Percentiles rank a stretch among this genome's conserved stretches.
These are phyloP conservation scores for Colletotrichum aenigma DNA, from an alignment of 2,329 filamentous ascomycete genomes.

Conservation along the genomic window DNA sequence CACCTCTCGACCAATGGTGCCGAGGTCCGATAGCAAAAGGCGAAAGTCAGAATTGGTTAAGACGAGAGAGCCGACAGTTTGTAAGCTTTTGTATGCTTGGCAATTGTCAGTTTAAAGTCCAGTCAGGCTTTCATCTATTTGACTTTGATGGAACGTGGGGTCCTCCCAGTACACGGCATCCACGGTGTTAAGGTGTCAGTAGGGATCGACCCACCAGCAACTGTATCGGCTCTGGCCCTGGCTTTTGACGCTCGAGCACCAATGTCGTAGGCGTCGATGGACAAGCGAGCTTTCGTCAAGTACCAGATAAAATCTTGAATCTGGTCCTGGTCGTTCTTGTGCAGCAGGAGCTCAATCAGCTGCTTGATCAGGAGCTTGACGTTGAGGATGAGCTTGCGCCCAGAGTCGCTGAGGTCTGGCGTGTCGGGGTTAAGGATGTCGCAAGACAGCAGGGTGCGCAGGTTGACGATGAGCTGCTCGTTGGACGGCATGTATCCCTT, in stretches of 20 bases:
- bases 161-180: not conserved
- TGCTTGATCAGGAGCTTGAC: constrained; percentile 76
- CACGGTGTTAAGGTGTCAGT: not conserved
- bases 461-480: constrained; percentile 79
- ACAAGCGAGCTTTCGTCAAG: constrained; percentile 73
- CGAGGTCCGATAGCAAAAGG: constrained; percentile 81
- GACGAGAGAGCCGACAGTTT: constrained; percentile 82
- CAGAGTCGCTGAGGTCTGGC: constrained; percentile 77
- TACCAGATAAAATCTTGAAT: constrained; percentile 94
- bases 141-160: not conserved
- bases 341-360: constrained; percentile 78
- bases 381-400: constrained; percentile 74
- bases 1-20: constrained; percentile 79
- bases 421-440: constrained; percentile 78
- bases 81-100: constrained; percentile 78
- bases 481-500: constrained; percentile 93
- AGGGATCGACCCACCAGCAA: constrained; percentile 60
- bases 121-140: not conserved
- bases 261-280: constrained; percentile 69
- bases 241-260: constrained; percentile 63
- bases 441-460: constrained; percentile 78
- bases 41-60: constrained; percentile 91
- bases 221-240: constrained; percentile 72
- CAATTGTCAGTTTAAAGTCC: constrained; percentile 23
- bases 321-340: constrained; percentile 86